These are phyloP conservation scores for Gypsophila paniculata DNA, from an alignment of 179 eudicot species.

Conservation along the genomic window DNA sequence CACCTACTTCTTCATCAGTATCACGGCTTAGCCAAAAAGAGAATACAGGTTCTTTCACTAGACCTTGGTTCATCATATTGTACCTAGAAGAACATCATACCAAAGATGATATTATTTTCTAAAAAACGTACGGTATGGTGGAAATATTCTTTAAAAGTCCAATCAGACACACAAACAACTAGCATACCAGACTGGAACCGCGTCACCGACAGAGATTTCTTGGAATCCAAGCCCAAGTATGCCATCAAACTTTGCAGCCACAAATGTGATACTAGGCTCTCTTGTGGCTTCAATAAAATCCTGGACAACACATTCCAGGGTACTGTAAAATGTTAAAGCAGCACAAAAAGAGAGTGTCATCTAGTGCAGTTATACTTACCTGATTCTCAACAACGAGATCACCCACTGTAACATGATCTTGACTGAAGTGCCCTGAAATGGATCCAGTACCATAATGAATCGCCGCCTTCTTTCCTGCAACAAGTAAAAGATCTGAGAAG, in stretches of 20 bases:
- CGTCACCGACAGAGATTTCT: slow-evolving; percentile 78
- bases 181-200: slow-evolving; percentile 75
- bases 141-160: not conserved
- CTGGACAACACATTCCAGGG: slow-evolving; percentile 30
- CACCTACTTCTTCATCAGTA: slow-evolving; percentile 61
- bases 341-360: not conserved
- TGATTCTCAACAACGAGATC: slow-evolving; percentile 68
- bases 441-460: slow-evolving; percentile 82
- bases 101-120: not conserved
- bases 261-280: slow-evolving; percentile 68
- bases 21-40: slow-evolving; percentile 86
- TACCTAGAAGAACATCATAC: slow-evolving; percentile 43
- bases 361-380: slow-evolving; percentile 35
- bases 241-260: slow-evolving; percentile 76
- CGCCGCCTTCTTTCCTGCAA: slow-evolving; percentile 55
- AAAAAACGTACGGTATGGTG: not conserved
- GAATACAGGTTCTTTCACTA: slow-evolving; percentile 63
- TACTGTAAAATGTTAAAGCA: not conserved
- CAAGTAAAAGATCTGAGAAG: not conserved
- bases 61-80: slow-evolving; percentile 77
- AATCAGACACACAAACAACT: slow-evolving; percentile 5
- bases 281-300: slow-evolving; percentile 77
- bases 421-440: slow-evolving; percentile 78
- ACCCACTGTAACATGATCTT: slow-evolving; percentile 69
- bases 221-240: slow-evolving; percentile 90